These are phyloP conservation scores for Acanthamoeba quina DNA, from an alignment of 208 protist genomes.

Conservation along the genomic window DNA sequence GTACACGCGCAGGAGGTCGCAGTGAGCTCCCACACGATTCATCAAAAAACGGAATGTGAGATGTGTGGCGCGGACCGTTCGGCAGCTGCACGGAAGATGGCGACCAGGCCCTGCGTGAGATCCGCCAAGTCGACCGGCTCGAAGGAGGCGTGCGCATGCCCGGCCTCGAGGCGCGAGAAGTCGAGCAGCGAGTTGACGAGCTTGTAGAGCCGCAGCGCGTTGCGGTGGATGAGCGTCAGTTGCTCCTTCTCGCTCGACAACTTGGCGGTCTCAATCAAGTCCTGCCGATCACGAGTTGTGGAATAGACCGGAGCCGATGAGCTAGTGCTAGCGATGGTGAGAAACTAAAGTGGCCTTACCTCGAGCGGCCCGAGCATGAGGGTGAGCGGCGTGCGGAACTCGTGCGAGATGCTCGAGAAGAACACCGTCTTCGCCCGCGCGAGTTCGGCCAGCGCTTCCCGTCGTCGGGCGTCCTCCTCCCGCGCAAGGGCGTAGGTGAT, in stretches of 20 bases:
- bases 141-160: slow-evolving; percentile 70
- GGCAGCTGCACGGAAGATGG: slow-evolving; percentile 59
- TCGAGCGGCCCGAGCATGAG: slow-evolving; percentile 79
- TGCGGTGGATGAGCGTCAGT: slow-evolving; percentile 43
- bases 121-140: slow-evolving; percentile 75
- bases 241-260: slow-evolving; percentile 15
- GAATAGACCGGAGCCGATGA: no score
- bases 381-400: slow-evolving; percentile 78
- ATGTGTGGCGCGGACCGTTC: slow-evolving; percentile 1
- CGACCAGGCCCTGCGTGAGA: slow-evolving; percentile 56
- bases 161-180: slow-evolving; percentile 79
- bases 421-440: slow-evolving; percentile 75
- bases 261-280: slow-evolving; percentile 37
- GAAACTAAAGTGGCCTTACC: background rate
- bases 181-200: slow-evolving; percentile 78
- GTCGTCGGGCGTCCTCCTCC: slow-evolving; percentile 14
- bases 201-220: slow-evolving; percentile 72
- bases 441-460: slow-evolving; percentile 73
- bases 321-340: no score
- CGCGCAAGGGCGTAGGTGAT: slow-evolving; percentile 20
- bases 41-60: background rate
- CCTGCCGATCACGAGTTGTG: background rate
- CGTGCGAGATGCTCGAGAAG: slow-evolving; percentile 79
- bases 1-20: background rate
- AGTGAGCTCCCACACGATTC: background rate